These are phyloP conservation scores for Aspergillus alliaceus DNA, from an alignment of 2,329 filamentous ascomycete genomes.

Conservation along the genomic window DNA sequence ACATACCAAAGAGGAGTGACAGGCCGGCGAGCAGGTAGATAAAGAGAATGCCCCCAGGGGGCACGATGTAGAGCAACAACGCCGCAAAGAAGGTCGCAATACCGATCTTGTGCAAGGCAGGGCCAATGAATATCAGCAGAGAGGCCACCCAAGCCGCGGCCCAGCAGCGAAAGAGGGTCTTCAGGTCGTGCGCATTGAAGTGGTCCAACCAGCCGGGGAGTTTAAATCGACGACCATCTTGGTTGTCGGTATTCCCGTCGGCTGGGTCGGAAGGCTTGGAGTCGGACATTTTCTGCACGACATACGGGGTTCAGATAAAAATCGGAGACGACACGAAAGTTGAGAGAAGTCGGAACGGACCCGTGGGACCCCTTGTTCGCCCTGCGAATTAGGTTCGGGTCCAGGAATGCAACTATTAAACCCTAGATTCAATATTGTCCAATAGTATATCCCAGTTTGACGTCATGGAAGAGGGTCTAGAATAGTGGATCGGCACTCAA, in stretches of 20 bases:
- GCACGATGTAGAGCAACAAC: conserved; percentile 46
- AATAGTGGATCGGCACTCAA: neutral
- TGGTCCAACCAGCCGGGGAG: conserved; percentile 38
- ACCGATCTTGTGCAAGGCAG: conserved; percentile 43
- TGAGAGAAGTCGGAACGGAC: neutral
- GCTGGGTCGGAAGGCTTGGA: neutral
- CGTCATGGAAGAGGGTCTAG: neutral
- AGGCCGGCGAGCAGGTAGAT: conserved; percentile 45
- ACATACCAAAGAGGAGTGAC: conserved; percentile 49
- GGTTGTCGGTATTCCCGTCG: neutral
- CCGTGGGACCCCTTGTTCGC: neutral
- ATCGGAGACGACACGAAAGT: neutral
- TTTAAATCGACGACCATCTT: conserved; percentile 14
- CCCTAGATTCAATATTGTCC: neutral
- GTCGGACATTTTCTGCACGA: neutral
- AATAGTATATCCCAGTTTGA: neutral
- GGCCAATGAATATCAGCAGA: conserved; percentile 50
- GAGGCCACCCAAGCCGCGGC: conserved; percentile 48
- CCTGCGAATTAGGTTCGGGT: neutral
- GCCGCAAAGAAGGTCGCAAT: conserved; percentile 48
- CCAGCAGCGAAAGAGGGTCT: conserved; percentile 49
- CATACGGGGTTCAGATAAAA: neutral
- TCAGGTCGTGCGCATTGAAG: conserved; percentile 50
- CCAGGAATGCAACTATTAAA: neutral
- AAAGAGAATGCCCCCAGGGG: conserved; percentile 47